Percentiles rank a stretch among this genome's conserved stretches.
Evolutionary conservation across 208 protist species (phyloP).

Genomic region (Angomonas deanei): DNA sequence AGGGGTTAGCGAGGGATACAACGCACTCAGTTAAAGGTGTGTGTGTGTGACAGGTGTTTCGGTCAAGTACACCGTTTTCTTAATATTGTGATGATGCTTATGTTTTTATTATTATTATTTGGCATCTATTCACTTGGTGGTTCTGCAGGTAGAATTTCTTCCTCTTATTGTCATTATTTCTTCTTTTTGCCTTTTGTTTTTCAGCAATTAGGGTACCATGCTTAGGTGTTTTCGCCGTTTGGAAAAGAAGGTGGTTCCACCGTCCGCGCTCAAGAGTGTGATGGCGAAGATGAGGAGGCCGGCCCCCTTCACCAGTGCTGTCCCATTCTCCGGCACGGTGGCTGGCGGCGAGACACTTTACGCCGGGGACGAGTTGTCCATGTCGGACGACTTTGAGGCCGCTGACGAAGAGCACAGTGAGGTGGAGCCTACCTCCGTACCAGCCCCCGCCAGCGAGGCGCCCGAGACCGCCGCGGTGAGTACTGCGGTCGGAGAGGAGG

Average conservation of each 20-base stretch:
- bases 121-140: not conserved
- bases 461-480: not conserved
- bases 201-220: not conserved
- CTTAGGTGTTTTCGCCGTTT: not conserved
- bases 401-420: not conserved
- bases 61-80: too few relatives aligned
- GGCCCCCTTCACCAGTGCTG: not conserved
- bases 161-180: not conserved
- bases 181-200: not conserved
- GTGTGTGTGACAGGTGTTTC: not conserved
- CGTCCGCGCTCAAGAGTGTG: slow-evolving; percentile 20
- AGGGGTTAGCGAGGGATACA: slow-evolving; percentile 35
- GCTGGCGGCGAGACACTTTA: slow-evolving; percentile 10
- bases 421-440: not conserved
- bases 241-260: slow-evolving; percentile 12
- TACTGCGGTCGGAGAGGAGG: slow-evolving; percentile 6
- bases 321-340: not conserved
- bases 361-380: slow-evolving; percentile 11
- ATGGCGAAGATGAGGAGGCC: slow-evolving; percentile 13
- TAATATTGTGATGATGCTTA: too few relatives aligned
- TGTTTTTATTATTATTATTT: not conserved
- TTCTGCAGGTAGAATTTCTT: not conserved
- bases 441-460: not conserved
- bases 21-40: slow-evolving; percentile 10
- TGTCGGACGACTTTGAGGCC: not conserved